Conservation (phyloP, 169 alveolate species). For the Plasmodium gallinaceum region DNA sequence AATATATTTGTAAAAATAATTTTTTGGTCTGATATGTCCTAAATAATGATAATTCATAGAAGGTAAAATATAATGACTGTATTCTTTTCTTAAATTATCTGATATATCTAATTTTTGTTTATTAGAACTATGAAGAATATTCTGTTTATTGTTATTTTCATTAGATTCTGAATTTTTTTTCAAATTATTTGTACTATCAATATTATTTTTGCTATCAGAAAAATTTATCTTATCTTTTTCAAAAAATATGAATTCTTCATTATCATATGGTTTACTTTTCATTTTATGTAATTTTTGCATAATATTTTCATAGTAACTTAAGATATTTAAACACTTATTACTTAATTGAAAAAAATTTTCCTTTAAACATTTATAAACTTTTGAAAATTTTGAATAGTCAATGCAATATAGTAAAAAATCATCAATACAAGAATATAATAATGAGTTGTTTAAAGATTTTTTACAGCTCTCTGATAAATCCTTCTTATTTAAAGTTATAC, state of each 20-base stretch:
- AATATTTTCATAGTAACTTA: constrained; percentile 64
- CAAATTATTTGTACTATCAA: constrained; percentile 6
- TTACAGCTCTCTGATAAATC: constrained; percentile 54
- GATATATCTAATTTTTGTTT: constrained; percentile 8
- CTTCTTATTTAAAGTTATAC: constrained; percentile 67
- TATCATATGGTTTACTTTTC: constrained; percentile 53
- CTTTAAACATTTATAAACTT: constrained; percentile 52
- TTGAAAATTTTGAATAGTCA: constrained; percentile 64
- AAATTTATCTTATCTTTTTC: constrained; percentile 28
- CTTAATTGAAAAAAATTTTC: constrained; percentile 36
- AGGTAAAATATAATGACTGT: constrained; percentile 44
- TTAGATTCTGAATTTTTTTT: constrained; percentile 1
- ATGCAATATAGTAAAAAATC: constrained; percentile 17
- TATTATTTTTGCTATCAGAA: neutral
- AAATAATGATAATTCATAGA: constrained; percentile 21
- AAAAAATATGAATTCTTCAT: constrained; percentile 29
- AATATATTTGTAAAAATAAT: constrained; percentile 19
- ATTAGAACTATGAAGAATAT: constrained; percentile 13
- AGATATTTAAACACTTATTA: constrained; percentile 43
- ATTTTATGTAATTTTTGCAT: constrained; percentile 67
- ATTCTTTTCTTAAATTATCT: constrained; percentile 57
- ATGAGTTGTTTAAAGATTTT: constrained; percentile 41
- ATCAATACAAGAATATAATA: constrained; percentile 60
- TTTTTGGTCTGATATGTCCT: constrained; percentile 16
- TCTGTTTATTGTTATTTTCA: constrained; percentile 1